Evolutionary conservation across 1,139 yeast genomes (phyloP), one percentile per base, ranked within the genome.

Genomic region (Diutina rugosa): DNA sequence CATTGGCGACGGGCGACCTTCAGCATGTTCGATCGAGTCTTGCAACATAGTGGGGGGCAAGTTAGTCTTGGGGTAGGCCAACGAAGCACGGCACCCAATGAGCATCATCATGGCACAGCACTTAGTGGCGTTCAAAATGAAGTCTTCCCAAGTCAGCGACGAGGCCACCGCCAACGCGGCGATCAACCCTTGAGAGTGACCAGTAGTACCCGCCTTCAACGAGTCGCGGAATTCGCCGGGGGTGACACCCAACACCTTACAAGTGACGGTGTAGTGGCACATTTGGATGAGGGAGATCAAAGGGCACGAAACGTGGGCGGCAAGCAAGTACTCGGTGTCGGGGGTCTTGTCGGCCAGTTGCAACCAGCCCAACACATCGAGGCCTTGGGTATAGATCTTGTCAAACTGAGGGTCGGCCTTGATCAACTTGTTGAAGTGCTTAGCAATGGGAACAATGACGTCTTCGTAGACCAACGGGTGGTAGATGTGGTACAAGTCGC

Each of bases 1-100:
- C 99, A 93, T 93, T 62, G 99, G 99, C 62, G 96, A 86, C 62
- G 99, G 99, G 67, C 84, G 80, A 63, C 99, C 99, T 77, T 93
- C 99, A 64, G 93, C 95, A 67, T 90, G 86, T 66, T 89, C 95
- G 68, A 88, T 83, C 46, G 96, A 87, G 72, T 93, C 99, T 71
- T 90, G 91, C 64, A 91, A 82, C 74, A 90, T 87, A 41, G 96
- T 82, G 61, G 99, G 99, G 55, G 99, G 91, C 69, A 93, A 79
- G 47, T 96, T 87, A 56, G 98, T 93, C 68, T 88, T 84, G 67
- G 99, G 99, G 72, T 90, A 93, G 60, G 85, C 82, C 71, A 84
- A 85, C 70, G 90, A 87, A 72, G 95, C 85, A 73, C 97, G 85
- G 58, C 93, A 84, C 70, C 99, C 98, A 66, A 93, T 86, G 78